These are phyloP conservation scores for Cryptococcus floricola DNA, from an alignment of 1,284 basidiomycete genomes.

Conservation along the genomic window DNA sequence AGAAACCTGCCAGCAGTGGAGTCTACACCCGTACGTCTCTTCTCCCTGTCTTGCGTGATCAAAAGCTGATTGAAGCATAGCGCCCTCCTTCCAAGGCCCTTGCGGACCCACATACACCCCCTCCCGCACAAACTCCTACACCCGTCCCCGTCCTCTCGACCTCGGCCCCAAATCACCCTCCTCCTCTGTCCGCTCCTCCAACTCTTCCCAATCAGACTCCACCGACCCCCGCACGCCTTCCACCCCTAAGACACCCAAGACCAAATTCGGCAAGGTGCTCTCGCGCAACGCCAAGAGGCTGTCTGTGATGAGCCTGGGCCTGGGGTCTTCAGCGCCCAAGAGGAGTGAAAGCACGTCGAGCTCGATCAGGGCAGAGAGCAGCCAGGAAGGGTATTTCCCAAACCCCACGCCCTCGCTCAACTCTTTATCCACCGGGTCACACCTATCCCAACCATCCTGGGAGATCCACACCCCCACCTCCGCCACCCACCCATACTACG, in stretches of 20 bases:
- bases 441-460: too few species aligned
- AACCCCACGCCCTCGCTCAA: neutral
- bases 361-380: neutral
- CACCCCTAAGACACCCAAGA: slow-evolving; percentile 15
- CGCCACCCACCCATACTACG: neutral
- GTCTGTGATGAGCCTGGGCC: slow-evolving; percentile 7
- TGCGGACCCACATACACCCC: slow-evolving; percentile 6
- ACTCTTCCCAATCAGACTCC: slow-evolving; percentile 11
- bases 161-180: slow-evolving; percentile 10
- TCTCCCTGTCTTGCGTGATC: neutral
- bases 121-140: slow-evolving; percentile 13
- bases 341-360: neutral
- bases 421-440: neutral
- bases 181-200: slow-evolving; percentile 12
- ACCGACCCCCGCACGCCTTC: slow-evolving; percentile 10
- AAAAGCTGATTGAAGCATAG: neutral
- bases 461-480: slow-evolving; percentile 1
- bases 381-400: slow-evolving; percentile 7
- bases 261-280: slow-evolving; percentile 9
- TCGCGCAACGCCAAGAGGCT: slow-evolving; percentile 9
- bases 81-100: slow-evolving; percentile 19
- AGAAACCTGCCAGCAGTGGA: slow-evolving; percentile 14
- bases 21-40: slow-evolving; percentile 21
- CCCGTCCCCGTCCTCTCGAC: slow-evolving; percentile 1
- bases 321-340: slow-evolving; percentile 2